Evolutionary conservation across 2,329 filamentous ascomycete species (phyloP), one percentile per base, ranked within the genome.

Genomic region (Rutstroemia sp.): DNA sequence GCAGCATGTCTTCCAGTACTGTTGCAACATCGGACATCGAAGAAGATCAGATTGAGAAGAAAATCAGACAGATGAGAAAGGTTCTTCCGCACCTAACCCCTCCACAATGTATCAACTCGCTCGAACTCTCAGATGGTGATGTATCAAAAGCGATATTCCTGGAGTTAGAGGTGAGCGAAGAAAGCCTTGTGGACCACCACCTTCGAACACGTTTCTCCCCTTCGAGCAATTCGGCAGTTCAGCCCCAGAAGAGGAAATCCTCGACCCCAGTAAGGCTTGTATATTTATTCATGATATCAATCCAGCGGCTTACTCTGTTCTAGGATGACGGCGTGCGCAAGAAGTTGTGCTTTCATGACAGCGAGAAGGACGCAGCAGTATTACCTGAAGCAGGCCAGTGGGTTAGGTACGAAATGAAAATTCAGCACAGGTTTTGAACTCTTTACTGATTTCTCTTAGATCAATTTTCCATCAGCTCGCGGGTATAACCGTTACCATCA

Each of bases 371-470:
- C n/a, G 16, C 41, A 0, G 8, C 4, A n/a, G 19, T 42, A 12
- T 17, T 53, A 49, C 34, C 38, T n/a, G 44, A 30, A n/a, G 52
- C 52, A 16, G 21, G 34, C 25, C 21, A 49, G 17, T 54, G 52
- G 45, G 27, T 54, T 14, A 34, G 19, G 52, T 49, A 42, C 16
- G 23, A 21, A 23, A 19, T n/a, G 6, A 23, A 34, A 4, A 16
- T 37, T 34, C 2, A 21, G 25, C 8, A 49, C 21, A 12, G 10
- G 30, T 34, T 4, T 12, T 34, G 12, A 9, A 9, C 30, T 34
- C 30, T 34, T 34, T 34, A 34, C 30, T 34, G 9, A 34, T 34
- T 34, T 34, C 10, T 34, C 12, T 34, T 34, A 34, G 30, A 34
- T 34, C 10, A 10, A 34, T 12, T 10, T 34, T 34, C 30, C 9